Evolutionary conservation across 2,329 filamentous ascomycete species (phyloP).

Genomic region (Fusarium temperatum): DNA sequence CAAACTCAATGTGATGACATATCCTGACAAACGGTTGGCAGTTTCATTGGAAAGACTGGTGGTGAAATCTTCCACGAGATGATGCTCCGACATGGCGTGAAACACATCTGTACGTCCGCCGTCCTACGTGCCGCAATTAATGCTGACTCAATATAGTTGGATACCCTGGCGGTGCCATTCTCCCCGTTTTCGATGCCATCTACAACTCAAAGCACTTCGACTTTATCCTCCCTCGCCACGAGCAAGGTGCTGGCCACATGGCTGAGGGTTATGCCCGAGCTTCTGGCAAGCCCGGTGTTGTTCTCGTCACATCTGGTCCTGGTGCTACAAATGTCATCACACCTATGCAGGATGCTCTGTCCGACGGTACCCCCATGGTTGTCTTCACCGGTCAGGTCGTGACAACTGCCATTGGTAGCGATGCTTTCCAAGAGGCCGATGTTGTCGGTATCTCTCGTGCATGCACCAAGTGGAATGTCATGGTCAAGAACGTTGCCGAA

Average conservation of each 20-base stretch:
- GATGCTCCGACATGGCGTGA: conserved; percentile 91
- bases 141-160: conserved; percentile 64
- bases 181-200: conserved; percentile 98
- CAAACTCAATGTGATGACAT: neutral
- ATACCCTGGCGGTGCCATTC: conserved; percentile 94
- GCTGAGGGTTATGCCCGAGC: conserved; percentile 93
- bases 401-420: neutral
- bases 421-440: conserved; percentile 76
- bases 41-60: conserved; percentile 67
- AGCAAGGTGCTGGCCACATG: conserved; percentile 99
- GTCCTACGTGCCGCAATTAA: conserved; percentile 4
- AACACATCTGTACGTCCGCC: conserved; percentile 86
- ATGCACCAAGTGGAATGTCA: conserved; percentile 94
- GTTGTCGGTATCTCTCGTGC: conserved; percentile 87
- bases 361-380: neutral
- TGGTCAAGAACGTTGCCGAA: conserved; percentile 89
- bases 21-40: conserved; percentile 65
- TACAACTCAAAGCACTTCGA: conserved; percentile 98
- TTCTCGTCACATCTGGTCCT: conserved; percentile 94
- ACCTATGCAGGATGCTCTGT: conserved; percentile 53
- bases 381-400: neutral
- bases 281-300: conserved; percentile 92
- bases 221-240: conserved; percentile 88
- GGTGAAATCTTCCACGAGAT: conserved; percentile 99
- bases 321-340: conserved; percentile 89